Evolutionary conservation across 2,329 filamentous ascomycete genomes (phyloP).

Genomic region (Escovopsis sp.): DNA sequence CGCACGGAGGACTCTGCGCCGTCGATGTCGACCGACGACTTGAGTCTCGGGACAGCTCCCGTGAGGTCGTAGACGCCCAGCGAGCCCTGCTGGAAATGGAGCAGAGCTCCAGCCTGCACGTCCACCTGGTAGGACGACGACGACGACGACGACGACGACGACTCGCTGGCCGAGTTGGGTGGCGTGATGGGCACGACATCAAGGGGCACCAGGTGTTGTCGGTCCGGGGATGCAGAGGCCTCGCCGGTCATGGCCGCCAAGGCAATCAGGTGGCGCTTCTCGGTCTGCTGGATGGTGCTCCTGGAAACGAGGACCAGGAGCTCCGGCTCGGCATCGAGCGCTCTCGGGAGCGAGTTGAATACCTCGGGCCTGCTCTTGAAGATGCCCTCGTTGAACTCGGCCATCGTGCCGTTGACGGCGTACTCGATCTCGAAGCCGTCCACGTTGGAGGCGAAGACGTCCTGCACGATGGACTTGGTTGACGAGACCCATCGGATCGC

Average conservation of each 20-base stretch:
- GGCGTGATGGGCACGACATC: constrained; percentile 23
- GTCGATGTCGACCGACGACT: constrained; percentile 36
- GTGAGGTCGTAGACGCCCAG: constrained; percentile 51
- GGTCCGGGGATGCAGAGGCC: constrained; percentile 12
- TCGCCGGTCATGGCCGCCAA: constrained; percentile 17
- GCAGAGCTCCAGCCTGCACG: constrained; percentile 45
- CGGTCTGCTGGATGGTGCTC: constrained; percentile 15
- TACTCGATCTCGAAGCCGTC: constrained; percentile 33
- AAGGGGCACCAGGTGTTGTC: constrained; percentile 24
- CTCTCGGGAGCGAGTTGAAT: constrained; percentile 34
- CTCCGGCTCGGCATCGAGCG: constrained; percentile 32
- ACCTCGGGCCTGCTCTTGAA: constrained; percentile 41
- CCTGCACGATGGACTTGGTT: constrained; percentile 20
- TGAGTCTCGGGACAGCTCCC: constrained; percentile 44
- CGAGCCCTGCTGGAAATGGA: constrained; percentile 39
- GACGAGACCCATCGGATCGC: constrained; percentile 20
- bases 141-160: constrained; percentile 9
- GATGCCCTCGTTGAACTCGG: constrained; percentile 37
- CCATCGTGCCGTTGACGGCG: constrained; percentile 28
- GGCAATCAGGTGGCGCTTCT: constrained; percentile 18
- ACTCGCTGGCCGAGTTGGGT: too few relatives aligned
- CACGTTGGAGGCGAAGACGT: constrained; percentile 18
- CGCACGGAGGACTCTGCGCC: constrained; percentile 48
- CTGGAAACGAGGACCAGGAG: constrained; percentile 38
- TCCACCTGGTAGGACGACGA: constrained; percentile 39